Percentiles rank a stretch among this genome's conserved stretches.
These are phyloP conservation scores for Diutina siamensis DNA, from an alignment of 1,139 yeast species.

Conservation along the genomic window DNA sequence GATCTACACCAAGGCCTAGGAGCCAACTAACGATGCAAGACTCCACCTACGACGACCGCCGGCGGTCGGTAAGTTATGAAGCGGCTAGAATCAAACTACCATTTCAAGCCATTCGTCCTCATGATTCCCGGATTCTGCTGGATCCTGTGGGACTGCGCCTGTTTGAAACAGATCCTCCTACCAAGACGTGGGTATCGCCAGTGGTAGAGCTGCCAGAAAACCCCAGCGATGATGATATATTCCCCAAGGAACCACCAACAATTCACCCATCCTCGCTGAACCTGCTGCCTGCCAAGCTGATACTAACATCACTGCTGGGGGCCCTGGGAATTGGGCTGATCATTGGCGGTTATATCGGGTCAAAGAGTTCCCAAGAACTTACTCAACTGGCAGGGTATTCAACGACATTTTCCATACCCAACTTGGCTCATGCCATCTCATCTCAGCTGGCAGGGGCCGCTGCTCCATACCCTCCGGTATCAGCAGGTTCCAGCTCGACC, in stretches of 20 bases:
- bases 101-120: not conserved
- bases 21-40: too few species aligned
- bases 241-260: not conserved
- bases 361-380: conserved; percentile 15
- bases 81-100: not conserved
- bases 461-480: not conserved
- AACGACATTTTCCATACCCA: not conserved
- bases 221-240: not conserved
- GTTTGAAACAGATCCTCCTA: not conserved
- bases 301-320: not conserved
- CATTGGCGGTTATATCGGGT: conserved; percentile 19
- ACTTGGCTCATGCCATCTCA: not conserved
- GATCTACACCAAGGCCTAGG: too few species aligned
- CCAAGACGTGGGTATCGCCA: not conserved
- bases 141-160: not conserved
- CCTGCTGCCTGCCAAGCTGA: not conserved
- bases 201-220: not conserved
- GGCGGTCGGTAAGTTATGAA: conserved; percentile 3
- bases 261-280: not conserved
- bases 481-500: not conserved
- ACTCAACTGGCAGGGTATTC: not conserved
- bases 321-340: conserved; percentile 16
- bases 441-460: not conserved
- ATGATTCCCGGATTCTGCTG: not conserved
- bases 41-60: not conserved